Conservation (phyloP, 176 grass and related monocot genomes). For the Raddia distichophylla region DNA sequence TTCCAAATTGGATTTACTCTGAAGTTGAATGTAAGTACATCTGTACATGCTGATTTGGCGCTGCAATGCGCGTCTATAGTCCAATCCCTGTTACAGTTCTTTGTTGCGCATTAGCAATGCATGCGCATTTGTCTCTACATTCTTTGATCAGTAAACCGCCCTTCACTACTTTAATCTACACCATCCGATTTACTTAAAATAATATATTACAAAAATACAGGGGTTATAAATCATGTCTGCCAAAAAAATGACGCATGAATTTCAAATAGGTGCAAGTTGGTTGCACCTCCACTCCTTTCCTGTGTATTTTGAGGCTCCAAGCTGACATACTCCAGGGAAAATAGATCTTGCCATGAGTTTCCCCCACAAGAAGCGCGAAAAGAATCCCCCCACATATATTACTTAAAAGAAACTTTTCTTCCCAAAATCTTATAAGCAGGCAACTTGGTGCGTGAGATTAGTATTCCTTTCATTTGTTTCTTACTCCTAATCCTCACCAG, state of each 20-base stretch:
- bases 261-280: conserved; percentile 4
- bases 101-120: background rate
- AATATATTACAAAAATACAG: conserved; percentile 28
- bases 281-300: conserved; percentile 17
- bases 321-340: conserved; percentile 7
- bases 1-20: too few species aligned
- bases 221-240: conserved; percentile 23
- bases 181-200: background rate
- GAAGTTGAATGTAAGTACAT: too few species aligned
- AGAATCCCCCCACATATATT: background rate
- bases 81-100: background rate
- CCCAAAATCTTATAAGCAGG: conserved; percentile 36
- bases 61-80: background rate
- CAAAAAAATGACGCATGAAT: conserved; percentile 13
- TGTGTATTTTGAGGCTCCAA: conserved; percentile 30
- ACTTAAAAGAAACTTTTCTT: background rate
- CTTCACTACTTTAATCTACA: background rate
- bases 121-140: background rate
- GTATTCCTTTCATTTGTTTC: conserved; percentile 2
- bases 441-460: conserved; percentile 8
- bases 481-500: conserved; percentile 62
- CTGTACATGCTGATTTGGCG: too few species aligned
- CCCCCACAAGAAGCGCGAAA: conserved; percentile 24
- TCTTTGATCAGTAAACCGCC: background rate
- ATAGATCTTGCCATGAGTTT: conserved; percentile 21